Conservation (phyloP, 805 yeast species). For the Torulaspora maleeae region DNA sequence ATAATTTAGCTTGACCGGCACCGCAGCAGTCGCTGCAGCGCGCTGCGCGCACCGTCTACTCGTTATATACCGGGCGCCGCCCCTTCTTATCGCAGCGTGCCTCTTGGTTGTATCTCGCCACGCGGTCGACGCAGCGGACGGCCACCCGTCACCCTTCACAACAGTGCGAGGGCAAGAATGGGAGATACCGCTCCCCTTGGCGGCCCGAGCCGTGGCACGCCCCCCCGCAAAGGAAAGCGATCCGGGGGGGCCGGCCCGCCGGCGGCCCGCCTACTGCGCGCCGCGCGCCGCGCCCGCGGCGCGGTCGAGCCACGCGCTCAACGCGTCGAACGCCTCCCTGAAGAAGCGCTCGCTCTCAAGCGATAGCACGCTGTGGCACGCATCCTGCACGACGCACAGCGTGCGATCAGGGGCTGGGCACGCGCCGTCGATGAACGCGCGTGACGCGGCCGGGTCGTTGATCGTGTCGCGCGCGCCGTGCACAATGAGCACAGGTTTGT, state of each 20-base stretch:
- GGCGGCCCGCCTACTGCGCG: neutral
- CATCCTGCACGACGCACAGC: slow-evolving; percentile 23
- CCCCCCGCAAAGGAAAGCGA: too few relatives aligned
- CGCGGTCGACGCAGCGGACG: too few relatives aligned
- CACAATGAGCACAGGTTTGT: slow-evolving; percentile 48
- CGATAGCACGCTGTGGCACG: slow-evolving; percentile 43
- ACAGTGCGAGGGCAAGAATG: neutral
- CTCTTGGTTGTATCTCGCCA: too few relatives aligned
- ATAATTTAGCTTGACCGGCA: neutral
- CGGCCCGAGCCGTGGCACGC: too few relatives aligned
- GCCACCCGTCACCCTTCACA: neutral
- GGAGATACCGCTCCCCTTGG: too few relatives aligned
- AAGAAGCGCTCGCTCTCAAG: slow-evolving; percentile 45
- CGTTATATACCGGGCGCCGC: too few relatives aligned
- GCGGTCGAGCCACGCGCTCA: slow-evolving; percentile 40
- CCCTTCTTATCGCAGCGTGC: too few relatives aligned
- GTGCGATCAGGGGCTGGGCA: slow-evolving; percentile 29
- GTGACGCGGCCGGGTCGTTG: slow-evolving; percentile 49
- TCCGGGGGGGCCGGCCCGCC: too few relatives aligned
- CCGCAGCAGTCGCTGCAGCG: too few relatives aligned
- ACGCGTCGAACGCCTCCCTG: slow-evolving; percentile 33
- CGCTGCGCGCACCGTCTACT: too few relatives aligned
- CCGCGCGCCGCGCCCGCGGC: neutral
- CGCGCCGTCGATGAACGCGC: slow-evolving; percentile 38
- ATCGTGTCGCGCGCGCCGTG: slow-evolving; percentile 65